Conservation (phyloP, 192 early-diverging fungal genomes). For the Coemansia sp. region DNA sequence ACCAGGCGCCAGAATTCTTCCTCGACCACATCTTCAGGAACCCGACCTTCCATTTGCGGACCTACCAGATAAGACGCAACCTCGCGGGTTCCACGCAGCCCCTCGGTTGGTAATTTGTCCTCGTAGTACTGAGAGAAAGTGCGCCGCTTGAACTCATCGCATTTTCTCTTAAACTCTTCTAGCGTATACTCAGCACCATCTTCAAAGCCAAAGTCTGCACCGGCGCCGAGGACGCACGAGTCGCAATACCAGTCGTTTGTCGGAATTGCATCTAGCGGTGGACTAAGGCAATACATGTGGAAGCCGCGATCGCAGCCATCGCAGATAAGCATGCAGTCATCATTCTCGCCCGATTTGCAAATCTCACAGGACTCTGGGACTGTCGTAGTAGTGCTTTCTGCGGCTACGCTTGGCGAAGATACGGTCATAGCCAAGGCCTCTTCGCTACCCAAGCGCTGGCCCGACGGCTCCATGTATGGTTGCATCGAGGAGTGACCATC, state of each 20-base stretch:
- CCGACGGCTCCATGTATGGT: not conserved
- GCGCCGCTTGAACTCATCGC: constrained; percentile 77
- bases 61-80: constrained; percentile 9
- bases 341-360: constrained; percentile 51
- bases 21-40: constrained; percentile 81
- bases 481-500: constrained; percentile 8
- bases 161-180: constrained; percentile 72
- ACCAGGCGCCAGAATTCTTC: constrained; percentile 92
- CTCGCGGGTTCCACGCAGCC: not conserved
- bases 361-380: constrained; percentile 50
- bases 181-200: constrained; percentile 81
- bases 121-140: constrained; percentile 65
- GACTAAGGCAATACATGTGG: constrained; percentile 78
- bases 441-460: constrained; percentile 1
- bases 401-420: constrained; percentile 13
- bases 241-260: constrained; percentile 85
- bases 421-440: constrained; percentile 1
- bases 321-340: constrained; percentile 76
- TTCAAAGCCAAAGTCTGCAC: constrained; percentile 92
- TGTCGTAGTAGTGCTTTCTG: constrained; percentile 26
- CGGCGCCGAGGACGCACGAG: constrained; percentile 70
- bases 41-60: constrained; percentile 30
- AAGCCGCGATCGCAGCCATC: constrained; percentile 84
- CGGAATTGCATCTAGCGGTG: constrained; percentile 61
- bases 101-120: not conserved